Percentiles rank a stretch among this genome's conserved stretches.
These are phyloP conservation scores for Perilla frutescens DNA, from an alignment of 257 asterid genomes.

Conservation along the genomic window DNA sequence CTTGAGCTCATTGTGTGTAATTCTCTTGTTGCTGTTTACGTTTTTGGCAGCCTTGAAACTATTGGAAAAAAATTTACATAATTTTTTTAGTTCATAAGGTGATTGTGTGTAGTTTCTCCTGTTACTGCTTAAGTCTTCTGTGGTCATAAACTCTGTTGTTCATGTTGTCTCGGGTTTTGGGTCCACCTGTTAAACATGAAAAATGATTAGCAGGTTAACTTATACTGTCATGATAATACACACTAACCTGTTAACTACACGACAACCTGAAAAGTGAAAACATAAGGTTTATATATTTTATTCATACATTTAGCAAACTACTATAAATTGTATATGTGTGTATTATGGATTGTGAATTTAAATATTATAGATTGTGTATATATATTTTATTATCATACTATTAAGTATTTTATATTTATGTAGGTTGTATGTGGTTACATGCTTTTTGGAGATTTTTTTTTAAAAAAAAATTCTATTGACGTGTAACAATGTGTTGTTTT, in stretches of 20 bases:
- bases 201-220: no score
- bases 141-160: not conserved
- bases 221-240: no score
- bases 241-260: no score
- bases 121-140: not conserved
- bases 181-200: no score
- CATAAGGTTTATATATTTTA: no score
- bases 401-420: not conserved
- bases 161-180: no score
- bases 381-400: not conserved
- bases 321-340: no score
- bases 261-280: no score
- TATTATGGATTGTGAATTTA: no score
- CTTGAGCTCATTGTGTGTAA: constrained; percentile 19
- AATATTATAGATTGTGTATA: not conserved
- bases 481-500: not conserved
- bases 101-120: not conserved
- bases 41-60: not conserved
- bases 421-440: not conserved
- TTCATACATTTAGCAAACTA: not conserved
- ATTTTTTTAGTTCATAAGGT: not conserved
- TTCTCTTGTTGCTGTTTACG: not conserved
- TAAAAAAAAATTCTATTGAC: no score
- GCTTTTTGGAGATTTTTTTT: not conserved
- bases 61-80: not conserved